These are phyloP conservation scores for Thielaviopsis musarum DNA, from an alignment of 2,329 filamentous ascomycete species.

Conservation along the genomic window DNA sequence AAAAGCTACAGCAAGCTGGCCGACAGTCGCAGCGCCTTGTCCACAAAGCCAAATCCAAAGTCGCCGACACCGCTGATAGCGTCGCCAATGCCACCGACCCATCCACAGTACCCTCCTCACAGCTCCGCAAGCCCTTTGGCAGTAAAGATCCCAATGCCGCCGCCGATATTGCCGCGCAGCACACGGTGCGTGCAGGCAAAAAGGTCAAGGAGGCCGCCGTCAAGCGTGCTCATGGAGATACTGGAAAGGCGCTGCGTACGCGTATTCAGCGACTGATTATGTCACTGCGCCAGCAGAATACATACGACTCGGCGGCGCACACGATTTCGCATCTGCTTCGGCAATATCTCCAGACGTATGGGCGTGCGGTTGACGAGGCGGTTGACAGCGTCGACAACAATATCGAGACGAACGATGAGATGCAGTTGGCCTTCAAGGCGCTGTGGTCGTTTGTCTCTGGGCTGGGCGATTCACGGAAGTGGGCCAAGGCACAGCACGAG, in stretches of 20 bases:
- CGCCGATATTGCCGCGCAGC: slow-evolving; percentile 15
- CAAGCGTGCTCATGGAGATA: slow-evolving; percentile 58
- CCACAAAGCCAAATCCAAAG: neutral
- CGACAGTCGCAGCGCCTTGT: neutral
- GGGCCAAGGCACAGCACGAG: slow-evolving; percentile 54
- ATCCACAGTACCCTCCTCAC: neutral
- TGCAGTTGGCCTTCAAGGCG: slow-evolving; percentile 59
- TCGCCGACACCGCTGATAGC: neutral
- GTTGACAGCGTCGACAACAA: slow-evolving; percentile 51
- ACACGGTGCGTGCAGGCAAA: slow-evolving; percentile 35
- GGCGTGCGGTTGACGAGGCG: slow-evolving; percentile 51
- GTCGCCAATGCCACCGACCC: neutral
- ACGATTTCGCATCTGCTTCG: slow-evolving; percentile 59
- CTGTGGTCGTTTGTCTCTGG: slow-evolving; percentile 68
- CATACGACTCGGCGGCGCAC: slow-evolving; percentile 78
- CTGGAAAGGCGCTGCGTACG: slow-evolving; percentile 54
- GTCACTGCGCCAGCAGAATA: slow-evolving; percentile 56
- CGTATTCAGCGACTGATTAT: slow-evolving; percentile 60
- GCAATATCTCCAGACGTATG: slow-evolving; percentile 63
- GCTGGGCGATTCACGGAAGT: slow-evolving; percentile 57
- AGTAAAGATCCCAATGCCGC: slow-evolving; percentile 7
- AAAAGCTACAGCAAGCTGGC: neutral
- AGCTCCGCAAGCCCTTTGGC: neutral
- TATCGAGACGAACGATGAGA: slow-evolving; percentile 53
- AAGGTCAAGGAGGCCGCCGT: slow-evolving; percentile 42